phyloP scores from a whole-genome alignment of 805 yeast species.

The Ogataea minuta region DNA sequence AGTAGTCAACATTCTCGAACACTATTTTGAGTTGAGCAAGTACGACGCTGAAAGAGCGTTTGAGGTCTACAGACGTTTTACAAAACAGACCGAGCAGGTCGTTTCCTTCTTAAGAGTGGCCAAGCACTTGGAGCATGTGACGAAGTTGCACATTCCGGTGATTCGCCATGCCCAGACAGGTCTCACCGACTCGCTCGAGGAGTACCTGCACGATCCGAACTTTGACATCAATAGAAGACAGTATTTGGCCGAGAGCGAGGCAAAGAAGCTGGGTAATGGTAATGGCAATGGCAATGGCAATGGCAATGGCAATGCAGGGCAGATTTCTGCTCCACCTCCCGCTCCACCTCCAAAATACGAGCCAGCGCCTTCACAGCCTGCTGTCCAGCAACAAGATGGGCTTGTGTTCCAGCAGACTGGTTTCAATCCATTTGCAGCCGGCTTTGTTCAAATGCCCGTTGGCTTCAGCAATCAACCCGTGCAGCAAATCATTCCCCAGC shows the following conservation, averaged over 20 bases:
- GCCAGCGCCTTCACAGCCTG: conserved; percentile 7
- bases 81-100: conserved; percentile 80
- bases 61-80: conserved; percentile 79
- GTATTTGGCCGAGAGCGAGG: conserved; percentile 65
- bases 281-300: conserved; percentile 17
- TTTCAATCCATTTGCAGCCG: conserved; percentile 27
- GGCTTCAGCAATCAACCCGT: conserved; percentile 9
- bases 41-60: conserved; percentile 85
- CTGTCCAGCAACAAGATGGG: conserved; percentile 14
- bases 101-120: conserved; percentile 87
- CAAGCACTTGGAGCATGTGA: conserved; percentile 79
- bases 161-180: conserved; percentile 97
- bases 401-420: conserved; percentile 29
- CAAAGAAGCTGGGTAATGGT: conserved; percentile 26
- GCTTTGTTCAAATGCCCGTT: conserved; percentile 10
- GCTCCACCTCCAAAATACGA: conserved; percentile 13
- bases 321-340: conserved; percentile 11
- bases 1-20: conserved; percentile 88
- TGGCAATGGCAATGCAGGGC: conserved; percentile 13
- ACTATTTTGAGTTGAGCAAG: conserved; percentile 89
- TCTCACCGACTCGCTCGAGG: conserved; percentile 79
- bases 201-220: conserved; percentile 81
- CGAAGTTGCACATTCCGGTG: conserved; percentile 90
- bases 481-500: conserved; percentile 2
- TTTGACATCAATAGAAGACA: conserved; percentile 79